Percentiles rank a stretch among this genome's conserved stretches.
These are phyloP conservation scores for Daldinia loculata DNA, from an alignment of 495 filamentous ascomycete genomes.

Conservation along the genomic window DNA sequence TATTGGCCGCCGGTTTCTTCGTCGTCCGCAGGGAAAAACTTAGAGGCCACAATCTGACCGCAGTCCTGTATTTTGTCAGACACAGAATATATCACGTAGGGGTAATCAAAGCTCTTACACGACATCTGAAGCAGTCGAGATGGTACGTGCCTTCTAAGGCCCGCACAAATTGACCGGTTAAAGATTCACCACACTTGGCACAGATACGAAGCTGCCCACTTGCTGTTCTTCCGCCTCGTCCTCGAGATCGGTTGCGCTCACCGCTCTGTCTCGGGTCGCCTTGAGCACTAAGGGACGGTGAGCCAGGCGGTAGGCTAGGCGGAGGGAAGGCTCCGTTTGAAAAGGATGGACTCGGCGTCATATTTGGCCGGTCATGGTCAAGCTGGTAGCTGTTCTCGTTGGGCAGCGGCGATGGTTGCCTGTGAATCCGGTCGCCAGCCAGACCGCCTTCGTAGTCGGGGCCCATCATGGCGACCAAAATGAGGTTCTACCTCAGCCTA, in stretches of 20 bases:
- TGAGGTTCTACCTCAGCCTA: slow-evolving; percentile 32
- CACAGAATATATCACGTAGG: slow-evolving; percentile 9
- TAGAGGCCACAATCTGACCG: slow-evolving; percentile 93
- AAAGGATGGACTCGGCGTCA: slow-evolving; percentile 50
- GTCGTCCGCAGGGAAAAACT: slow-evolving; percentile 97
- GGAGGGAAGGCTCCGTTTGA: slow-evolving; percentile 50
- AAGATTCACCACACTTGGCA: slow-evolving; percentile 83
- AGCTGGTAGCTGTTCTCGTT: slow-evolving; percentile 45
- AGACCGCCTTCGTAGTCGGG: slow-evolving; percentile 49
- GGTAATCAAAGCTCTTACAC: slow-evolving; percentile 66
- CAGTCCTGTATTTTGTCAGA: slow-evolving; percentile 76
- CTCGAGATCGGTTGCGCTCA: slow-evolving; percentile 59
- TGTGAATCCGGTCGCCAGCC: slow-evolving; percentile 46
- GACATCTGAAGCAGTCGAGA: slow-evolving; percentile 96
- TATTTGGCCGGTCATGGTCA: slow-evolving; percentile 49
- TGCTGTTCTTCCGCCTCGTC: slow-evolving; percentile 55
- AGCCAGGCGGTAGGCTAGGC: slow-evolving; percentile 46
- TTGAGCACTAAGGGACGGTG: slow-evolving; percentile 53
- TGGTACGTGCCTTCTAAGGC: slow-evolving; percentile 93
- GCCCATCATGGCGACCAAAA: slow-evolving; percentile 47
- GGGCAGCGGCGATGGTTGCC: slow-evolving; percentile 42
- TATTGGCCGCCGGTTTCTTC: slow-evolving; percentile 86
- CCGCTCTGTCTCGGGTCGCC: slow-evolving; percentile 52
- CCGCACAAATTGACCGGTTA: slow-evolving; percentile 96
- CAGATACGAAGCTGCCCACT: slow-evolving; percentile 72